Evolutionary conservation across 352 stramenopile species (phyloP), one percentile per base, ranked within the genome.

Genomic region (Pythium myriotylum): DNA sequence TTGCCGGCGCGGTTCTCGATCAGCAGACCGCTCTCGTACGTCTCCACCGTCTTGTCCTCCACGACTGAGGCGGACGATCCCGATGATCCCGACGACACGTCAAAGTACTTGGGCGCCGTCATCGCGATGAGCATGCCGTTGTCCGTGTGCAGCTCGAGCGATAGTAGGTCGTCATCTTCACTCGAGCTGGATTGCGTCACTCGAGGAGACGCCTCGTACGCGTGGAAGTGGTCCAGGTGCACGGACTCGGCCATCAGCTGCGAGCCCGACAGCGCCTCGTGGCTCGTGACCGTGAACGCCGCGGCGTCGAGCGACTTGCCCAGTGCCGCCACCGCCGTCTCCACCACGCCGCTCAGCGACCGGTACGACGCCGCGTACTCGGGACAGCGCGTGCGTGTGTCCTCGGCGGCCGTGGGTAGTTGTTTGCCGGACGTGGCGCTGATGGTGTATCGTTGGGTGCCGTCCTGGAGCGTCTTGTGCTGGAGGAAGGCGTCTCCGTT

Each of bases 191-290:
- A n/a, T 9, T 22, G 7, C 47, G 26, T 20, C 6, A 33, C 35
- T 16, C 46, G 27, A 50, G 51, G 22, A n/a, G 54, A 50, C 4
- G 70, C 80, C 57, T 90, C 70, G 56, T 92, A 92, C 17, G 81
- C 77, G 49, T 92, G 83, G 60, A 92, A 91, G 71, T 92, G 83
- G 57, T 92, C 81, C 61, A 92, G 59, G 58, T 89, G 81, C 55
- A 89, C 76, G n/a, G 81, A 84, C 32, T 88, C 75, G 17, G 85
- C 73, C 42, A 92, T 42, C 4, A 92, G 49, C 50, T 77, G 71
- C 26, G 76, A 67, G n/a, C 73, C 76, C 16, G 70, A 70, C 64
- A 88, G 74, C 35, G 51, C 32, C 22, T 65, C 48, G 50, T 60
- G 49, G 42, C 48, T 61, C 29, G 68, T 58, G 43, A 87, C 62